Base-by-base conservation (phyloP, 2,329 filamentous ascomycete genomes). In the Pyricularia grisea region DNA sequence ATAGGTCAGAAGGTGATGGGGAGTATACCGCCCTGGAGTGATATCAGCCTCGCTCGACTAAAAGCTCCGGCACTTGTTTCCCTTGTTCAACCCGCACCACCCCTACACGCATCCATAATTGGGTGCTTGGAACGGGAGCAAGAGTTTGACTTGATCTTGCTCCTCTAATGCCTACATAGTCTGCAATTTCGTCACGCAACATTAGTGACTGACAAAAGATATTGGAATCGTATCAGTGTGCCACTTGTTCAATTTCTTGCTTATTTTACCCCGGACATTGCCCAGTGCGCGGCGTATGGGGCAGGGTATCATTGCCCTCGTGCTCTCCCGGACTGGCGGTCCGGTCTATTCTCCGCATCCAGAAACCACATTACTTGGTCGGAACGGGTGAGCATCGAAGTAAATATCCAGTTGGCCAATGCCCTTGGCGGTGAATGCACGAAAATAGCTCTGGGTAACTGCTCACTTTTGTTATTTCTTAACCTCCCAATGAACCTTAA, bases 271-370 rank as follows among this genome's bases (percentile, higher is more conserved):
- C 25, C 58, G 10, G 23, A 61, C 23, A 17, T 27, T 61, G 25
- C 58, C 50, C 58, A 61, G 12, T 23, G 58, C 9, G 25, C 50
- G 50, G 23, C 25, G 58, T 61, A 61, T 61, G 58, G 58, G 58
- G n/a, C 58, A 42, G 64, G 42, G 68, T 69, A 31, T 33, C 68
- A 67, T 65, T 60, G 58, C 58, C 31, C 50, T 28, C 31, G 27
- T 33, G 68, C 58, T 42, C 12, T 11, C 28, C 65, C 55, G 68
- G 68, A 67, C 68, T 60, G 67, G 68, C 68, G 68, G 68, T 69
- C 68, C 68, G 68, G 63, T 64, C 58, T 68, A 68, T 63, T 58
- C 66, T 67, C 66, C 66, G 66, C 30, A 50, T 36, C 63, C 23
- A 27, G 17, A 65, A 65, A 30, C 23, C 63, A 33, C 4, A 30